These are phyloP conservation scores for Vicia sativa DNA, from an alignment of 306 rosid species.

Conservation along the genomic window DNA sequence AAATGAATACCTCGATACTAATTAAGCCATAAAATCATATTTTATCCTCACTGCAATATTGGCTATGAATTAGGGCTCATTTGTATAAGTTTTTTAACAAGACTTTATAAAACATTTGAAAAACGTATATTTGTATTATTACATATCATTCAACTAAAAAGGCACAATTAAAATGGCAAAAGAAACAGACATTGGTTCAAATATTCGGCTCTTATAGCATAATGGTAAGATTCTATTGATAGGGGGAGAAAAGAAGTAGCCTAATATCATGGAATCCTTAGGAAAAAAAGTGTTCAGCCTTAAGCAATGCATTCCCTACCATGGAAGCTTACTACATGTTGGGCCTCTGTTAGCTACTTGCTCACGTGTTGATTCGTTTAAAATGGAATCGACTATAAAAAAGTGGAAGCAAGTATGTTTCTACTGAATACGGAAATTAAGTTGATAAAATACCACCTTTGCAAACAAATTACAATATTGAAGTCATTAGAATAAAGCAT, in stretches of 20 bases:
- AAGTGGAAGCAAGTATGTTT: constrained; percentile 15
- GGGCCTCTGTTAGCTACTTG: constrained; percentile 14
- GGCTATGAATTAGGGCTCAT: constrained; percentile 3
- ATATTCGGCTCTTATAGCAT: constrained; percentile 9
- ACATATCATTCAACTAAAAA: background rate
- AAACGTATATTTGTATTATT: background rate
- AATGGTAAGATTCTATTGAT: constrained; percentile 3
- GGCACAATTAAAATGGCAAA: background rate
- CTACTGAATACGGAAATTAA: constrained; percentile 20
- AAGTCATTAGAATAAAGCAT: constrained; percentile 32
- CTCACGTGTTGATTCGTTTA: background rate
- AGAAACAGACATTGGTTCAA: constrained; percentile 17
- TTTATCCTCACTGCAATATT: background rate
- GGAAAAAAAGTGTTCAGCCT: background rate
- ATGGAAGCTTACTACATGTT: constrained; percentile 14
- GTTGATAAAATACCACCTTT: constrained; percentile 30
- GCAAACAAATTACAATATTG: constrained; percentile 4
- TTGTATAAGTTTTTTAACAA: background rate
- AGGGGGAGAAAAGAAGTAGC: background rate
- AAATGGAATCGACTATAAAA: constrained; percentile 28
- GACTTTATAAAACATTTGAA: background rate
- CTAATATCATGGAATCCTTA: background rate
- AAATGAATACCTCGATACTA: constrained; percentile 23
- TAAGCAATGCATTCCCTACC: constrained; percentile 18
- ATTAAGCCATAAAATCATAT: constrained; percentile 17